phyloP scores from a whole-genome alignment of 2,329 filamentous ascomycete species.

The Blastomyces parvus region DNA sequence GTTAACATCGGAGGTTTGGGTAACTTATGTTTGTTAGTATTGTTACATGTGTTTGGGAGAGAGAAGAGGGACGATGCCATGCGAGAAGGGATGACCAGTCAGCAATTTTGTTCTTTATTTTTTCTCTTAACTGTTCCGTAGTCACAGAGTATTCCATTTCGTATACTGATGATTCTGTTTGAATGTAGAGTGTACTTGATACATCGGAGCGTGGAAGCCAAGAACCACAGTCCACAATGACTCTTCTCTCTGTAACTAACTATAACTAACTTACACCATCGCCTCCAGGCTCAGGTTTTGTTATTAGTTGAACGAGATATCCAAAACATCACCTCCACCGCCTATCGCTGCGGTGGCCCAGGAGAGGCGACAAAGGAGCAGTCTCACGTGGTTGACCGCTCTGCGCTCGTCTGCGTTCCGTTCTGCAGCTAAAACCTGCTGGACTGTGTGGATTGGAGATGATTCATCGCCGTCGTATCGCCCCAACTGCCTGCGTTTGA shows the following conservation, averaged over 20 bases:
- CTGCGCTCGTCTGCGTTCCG: background rate
- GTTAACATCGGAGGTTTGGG: background rate
- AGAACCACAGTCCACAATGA: background rate
- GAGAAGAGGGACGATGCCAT: background rate
- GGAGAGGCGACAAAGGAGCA: background rate
- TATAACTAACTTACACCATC: no score
- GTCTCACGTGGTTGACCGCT: background rate
- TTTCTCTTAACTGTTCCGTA: no score
- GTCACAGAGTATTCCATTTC: background rate
- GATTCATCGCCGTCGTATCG: slow-evolving; percentile 1
- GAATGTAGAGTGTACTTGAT: background rate
- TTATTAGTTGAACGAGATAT: background rate
- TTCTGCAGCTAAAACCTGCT: background rate
- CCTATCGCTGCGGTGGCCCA: background rate
- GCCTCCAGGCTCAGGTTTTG: background rate
- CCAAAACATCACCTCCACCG: background rate
- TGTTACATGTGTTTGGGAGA: background rate
- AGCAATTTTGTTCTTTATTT: no score
- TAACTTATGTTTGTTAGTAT: no score
- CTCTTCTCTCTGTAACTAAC: no score
- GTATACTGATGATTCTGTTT: background rate
- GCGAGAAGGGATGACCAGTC: no score
- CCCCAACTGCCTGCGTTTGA: background rate
- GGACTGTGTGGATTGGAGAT: background rate
- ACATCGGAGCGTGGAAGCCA: background rate